Evolutionary conservation across 2,329 filamentous ascomycete species (phyloP), one percentile per base, ranked within the genome.

Genomic region (Helminthosporium solani): DNA sequence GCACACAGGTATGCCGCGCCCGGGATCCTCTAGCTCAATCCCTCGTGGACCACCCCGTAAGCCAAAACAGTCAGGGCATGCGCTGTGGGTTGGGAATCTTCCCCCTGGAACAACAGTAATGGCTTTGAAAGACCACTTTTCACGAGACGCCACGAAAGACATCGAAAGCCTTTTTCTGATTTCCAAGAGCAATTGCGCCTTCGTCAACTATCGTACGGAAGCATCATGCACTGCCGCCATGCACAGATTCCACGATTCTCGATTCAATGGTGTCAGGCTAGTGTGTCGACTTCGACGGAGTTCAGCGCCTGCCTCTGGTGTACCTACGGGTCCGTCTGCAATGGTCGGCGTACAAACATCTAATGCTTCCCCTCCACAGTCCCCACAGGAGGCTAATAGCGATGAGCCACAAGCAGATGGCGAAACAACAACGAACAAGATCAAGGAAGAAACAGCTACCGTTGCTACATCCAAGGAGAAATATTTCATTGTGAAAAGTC

Each of bases 121-220:
- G 70, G 87, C 82, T 47, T 75, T 97, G n/a, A 95, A 96, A 42
- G 84, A 94, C 49, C 88, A 96, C 66, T 94, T 96, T 47, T 95
- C 88, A 50, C 83, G 82, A 52, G 86, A 91, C 54, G 85, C 89
- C 0, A 80, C 78, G 0, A 81, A 77, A 33, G 81, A 90, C 1
- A 82, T 97, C 18, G 88, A 96, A 66, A 96, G 90, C 37, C 75
- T 97, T 0, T 96, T 97, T 57, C 75, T 97, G 28, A 97, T 97
- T 33, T 92, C 91, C 0, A 96, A 96, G 69, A 96, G 91, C 67
- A 96, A 96, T 65, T 97, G 92, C 63, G 92, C 91, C 0, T 97
- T 97, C 73, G 90, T 95, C 54, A 97, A 97, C 64, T 97, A 95
- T 68, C 88, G 85, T 52, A 87, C 89, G 40, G 90, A 96, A 60